Evolutionary conservation across 1,139 yeast species (phyloP), one percentile per base, ranked within the genome.

Genomic region (Geotrichum reessii): DNA sequence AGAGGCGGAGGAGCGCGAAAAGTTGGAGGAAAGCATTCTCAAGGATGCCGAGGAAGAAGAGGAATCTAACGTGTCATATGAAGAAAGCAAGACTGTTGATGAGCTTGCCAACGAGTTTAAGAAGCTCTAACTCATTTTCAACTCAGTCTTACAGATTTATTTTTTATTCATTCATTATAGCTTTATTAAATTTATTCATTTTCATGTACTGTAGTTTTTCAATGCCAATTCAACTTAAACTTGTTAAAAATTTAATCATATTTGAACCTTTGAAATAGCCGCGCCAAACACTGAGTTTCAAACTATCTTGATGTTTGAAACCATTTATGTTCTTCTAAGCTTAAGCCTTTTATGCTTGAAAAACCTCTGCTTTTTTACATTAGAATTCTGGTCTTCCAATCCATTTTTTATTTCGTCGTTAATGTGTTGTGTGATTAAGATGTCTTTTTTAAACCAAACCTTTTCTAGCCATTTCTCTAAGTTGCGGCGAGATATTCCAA

Each of bases 381-480:
- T 25, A 12, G 11, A 6, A 28, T 28, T 47, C 14, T 27, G 14
- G 22, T 44, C 49, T 12, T 17, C 25, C 14, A 14, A 11, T 14
- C 47, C 52, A n/a, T 24, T 27, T n/a, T 40, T 48, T 11, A 7
- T 19, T n/a, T 52, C 44, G 3, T 52, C 52, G 3, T 24, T 17
- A 21, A 56, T 55, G 31, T 40, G 76, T 68, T 58, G 73, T 73
- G 54, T 71, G 28, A 81, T 74, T 51, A 76, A 63, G 59, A 69
- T 75, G 66, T 88, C 95, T 67, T 87, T 87, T 55, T 80, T 82
- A n/a, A 73, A 71, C 96, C 96, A 89, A 47, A 76, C 72, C 53
- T 75, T 75, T 68, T 89, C 96, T 17, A 89, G 68, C 86, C 91
- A 88, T 67, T 81, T 82, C 64, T 87, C 93, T 47, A 86, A 62